Evolutionary conservation across 257 asterid species (phyloP).

Genomic region (Gentiana straminea): DNA sequence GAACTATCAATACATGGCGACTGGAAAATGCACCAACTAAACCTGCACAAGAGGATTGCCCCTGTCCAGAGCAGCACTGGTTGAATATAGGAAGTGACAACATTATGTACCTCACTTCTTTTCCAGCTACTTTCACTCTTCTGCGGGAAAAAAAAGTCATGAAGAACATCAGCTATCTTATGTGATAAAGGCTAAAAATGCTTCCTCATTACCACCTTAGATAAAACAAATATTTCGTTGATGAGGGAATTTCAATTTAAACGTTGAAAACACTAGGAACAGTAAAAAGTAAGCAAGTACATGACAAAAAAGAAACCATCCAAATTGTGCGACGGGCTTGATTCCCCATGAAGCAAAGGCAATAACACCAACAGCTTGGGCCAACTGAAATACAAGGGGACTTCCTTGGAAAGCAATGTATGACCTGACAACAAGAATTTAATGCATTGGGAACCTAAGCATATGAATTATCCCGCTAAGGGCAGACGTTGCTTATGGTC

Average conservation of each 20-base stretch:
- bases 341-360: slow-evolving; percentile 21
- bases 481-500: not conserved
- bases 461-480: too few species aligned
- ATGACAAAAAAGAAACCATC: slow-evolving; percentile 15
- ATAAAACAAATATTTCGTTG: too few species aligned
- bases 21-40: not conserved
- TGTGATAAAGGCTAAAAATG: not conserved
- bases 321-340: slow-evolving; percentile 14
- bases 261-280: too few species aligned
- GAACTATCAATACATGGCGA: not conserved
- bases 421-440: slow-evolving; percentile 17
- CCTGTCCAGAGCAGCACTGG: slow-evolving; percentile 30
- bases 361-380: slow-evolving; percentile 25
- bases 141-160: slow-evolving; percentile 5
- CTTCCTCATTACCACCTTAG: too few species aligned
- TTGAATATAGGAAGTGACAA: slow-evolving; percentile 17
- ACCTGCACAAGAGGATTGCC: slow-evolving; percentile 27
- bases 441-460: not conserved
- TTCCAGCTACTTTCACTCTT: slow-evolving; percentile 21
- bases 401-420: slow-evolving; percentile 13
- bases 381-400: slow-evolving; percentile 21
- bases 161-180: slow-evolving; percentile 3
- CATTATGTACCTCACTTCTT: slow-evolving; percentile 12
- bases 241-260: too few species aligned
- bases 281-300: slow-evolving; percentile 10